These are phyloP conservation scores for Mycena belliarum DNA, from an alignment of 768 basidiomycete genomes.

Conservation along the genomic window DNA sequence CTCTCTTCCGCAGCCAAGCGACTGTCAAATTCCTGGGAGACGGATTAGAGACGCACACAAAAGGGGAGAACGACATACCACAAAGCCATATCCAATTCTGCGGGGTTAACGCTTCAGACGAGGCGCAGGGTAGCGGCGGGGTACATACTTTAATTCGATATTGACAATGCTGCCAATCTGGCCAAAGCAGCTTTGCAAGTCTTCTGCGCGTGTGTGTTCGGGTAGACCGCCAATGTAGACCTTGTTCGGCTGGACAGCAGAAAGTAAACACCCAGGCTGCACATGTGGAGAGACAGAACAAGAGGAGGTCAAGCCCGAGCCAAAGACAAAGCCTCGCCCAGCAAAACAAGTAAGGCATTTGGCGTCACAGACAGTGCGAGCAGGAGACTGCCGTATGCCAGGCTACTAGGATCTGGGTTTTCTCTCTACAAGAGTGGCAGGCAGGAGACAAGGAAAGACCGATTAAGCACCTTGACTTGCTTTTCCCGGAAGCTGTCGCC, in stretches of 20 bases:
- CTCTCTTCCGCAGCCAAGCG: constrained; percentile 84
- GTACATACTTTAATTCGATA: constrained; percentile 80
- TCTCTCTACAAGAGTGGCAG: constrained; percentile 20
- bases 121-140: constrained; percentile 15
- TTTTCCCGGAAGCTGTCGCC: constrained; percentile 65
- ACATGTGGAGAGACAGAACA: constrained; percentile 46
- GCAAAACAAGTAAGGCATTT: constrained; percentile 36
- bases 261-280: constrained; percentile 69
- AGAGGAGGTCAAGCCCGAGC: constrained; percentile 48
- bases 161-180: constrained; percentile 76
- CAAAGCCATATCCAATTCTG: constrained; percentile 88
- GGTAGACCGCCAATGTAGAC: constrained; percentile 91
- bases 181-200: constrained; percentile 83
- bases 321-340: constrained; percentile 38
- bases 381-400: constrained; percentile 40
- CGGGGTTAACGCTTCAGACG: constrained; percentile 6
- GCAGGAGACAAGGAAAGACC: constrained; percentile 30
- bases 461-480: constrained; percentile 85
- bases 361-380: constrained; percentile 40
- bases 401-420: constrained; percentile 33
- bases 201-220: constrained; percentile 83
- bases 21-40: constrained; percentile 74
- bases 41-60: neutral
- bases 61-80: constrained; percentile 52
- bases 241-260: constrained; percentile 85